A percentile compares a stretch with the other conserved stretches of the same genome.
These are phyloP conservation scores for Phaeomoniella chlamydospora DNA, from an alignment of 2,329 filamentous ascomycete species.

Conservation along the genomic window DNA sequence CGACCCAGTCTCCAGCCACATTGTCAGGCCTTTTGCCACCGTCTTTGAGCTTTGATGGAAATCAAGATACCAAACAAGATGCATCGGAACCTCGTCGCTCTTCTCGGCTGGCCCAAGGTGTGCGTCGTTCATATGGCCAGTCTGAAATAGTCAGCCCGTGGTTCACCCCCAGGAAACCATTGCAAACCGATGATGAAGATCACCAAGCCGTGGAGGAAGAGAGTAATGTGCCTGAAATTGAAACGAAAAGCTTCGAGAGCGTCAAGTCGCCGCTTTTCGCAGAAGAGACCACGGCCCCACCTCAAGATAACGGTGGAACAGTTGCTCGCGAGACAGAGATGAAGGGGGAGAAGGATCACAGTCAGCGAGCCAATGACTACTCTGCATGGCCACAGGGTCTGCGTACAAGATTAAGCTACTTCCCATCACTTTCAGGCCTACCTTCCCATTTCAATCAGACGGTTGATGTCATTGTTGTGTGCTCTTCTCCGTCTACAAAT, in stretches of 20 bases:
- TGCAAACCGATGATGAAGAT: no score
- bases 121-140: background rate
- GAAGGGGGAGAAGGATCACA: no score
- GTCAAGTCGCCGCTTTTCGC: no score
- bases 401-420: slow-evolving; percentile 27
- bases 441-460: slow-evolving; percentile 22
- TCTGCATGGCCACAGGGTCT: slow-evolving; percentile 14
- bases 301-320: no score
- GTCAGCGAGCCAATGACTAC: no score
- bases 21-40: background rate
- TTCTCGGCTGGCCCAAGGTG: background rate
- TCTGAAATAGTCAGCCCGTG: slow-evolving; percentile 5
- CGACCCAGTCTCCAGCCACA: background rate
- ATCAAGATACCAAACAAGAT: background rate
- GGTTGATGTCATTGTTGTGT: slow-evolving; percentile 27
- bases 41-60: background rate
- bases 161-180: slow-evolving; percentile 7
- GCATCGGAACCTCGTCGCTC: background rate
- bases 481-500: slow-evolving; percentile 13
- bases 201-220: no score
- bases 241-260: no score
- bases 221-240: no score
- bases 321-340: no score
- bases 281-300: no score
- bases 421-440: slow-evolving; percentile 26